A percentile compares a stretch with the other conserved stretches of the same genome.
These are phyloP conservation scores for Cladophialophora chaetospira DNA, from an alignment of 2,329 filamentous ascomycete genomes.

Conservation along the genomic window DNA sequence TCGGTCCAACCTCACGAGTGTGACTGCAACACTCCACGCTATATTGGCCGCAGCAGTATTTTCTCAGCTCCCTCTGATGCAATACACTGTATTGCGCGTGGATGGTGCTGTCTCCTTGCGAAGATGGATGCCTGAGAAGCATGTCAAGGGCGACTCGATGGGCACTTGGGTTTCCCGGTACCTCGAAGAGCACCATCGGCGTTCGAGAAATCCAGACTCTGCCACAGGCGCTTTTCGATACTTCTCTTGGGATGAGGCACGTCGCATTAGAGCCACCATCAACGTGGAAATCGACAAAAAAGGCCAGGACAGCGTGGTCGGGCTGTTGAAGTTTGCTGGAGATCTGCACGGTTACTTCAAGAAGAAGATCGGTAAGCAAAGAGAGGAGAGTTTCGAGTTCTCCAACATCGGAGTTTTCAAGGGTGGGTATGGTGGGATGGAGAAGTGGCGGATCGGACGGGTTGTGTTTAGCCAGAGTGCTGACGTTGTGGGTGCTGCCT, in stretches of 20 bases:
- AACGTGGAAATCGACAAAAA: neutral
- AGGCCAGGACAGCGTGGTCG: conserved; percentile 1
- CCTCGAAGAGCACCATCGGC: neutral
- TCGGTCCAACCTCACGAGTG: conserved; percentile 27
- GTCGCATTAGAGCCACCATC: conserved; percentile 1
- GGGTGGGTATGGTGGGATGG: neutral
- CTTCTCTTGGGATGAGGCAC: conserved; percentile 10
- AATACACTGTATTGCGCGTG: neutral
- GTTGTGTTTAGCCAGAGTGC: conserved; percentile 11
- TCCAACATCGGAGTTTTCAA: conserved; percentile 9
- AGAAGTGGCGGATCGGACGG: neutral
- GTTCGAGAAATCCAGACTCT: neutral
- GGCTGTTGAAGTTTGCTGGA: neutral
- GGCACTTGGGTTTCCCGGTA: neutral
- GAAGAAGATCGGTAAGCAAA: neutral
- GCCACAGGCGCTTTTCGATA: neutral
- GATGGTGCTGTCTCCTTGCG: conserved; percentile 1
- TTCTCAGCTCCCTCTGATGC: neutral
- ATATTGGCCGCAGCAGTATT: conserved; percentile 34
- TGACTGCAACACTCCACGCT: conserved; percentile 39
- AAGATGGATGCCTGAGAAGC: conserved; percentile 1
- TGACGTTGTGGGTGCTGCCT: conserved; percentile 1
- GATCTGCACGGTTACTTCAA: conserved; percentile 2
- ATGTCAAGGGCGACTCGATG: conserved; percentile 2
- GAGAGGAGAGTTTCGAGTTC: conserved; percentile 7